Evolutionary conservation across 331 rosid genomes (phyloP).

Genomic region (Rosa hybrid): DNA sequence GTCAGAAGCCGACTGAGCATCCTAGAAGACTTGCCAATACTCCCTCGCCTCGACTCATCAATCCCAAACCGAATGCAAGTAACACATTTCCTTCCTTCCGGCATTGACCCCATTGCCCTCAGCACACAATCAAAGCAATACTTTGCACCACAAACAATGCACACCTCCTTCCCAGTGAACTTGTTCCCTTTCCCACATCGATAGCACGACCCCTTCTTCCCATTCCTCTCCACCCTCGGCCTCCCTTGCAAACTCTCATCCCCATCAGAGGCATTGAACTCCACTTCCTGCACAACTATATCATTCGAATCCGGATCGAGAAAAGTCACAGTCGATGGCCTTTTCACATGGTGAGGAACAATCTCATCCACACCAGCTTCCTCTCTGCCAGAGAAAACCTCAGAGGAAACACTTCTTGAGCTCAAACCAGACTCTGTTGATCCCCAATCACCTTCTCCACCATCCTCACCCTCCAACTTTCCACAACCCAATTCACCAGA

Average conservation of each 20-base stretch:
- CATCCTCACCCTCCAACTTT: conserved; percentile 19
- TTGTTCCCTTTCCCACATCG: conserved; percentile 67
- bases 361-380: conserved; percentile 31
- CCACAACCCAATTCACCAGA: conserved; percentile 24
- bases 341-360: conserved; percentile 48
- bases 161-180: conserved; percentile 66
- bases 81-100: conserved; percentile 89
- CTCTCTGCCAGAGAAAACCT: conserved; percentile 50
- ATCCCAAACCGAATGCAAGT: conserved; percentile 63
- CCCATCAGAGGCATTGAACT: conserved; percentile 26
- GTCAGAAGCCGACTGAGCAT: conserved; percentile 59
- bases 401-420: conserved; percentile 48
- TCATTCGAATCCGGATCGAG: conserved; percentile 44
- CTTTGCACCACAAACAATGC: conserved; percentile 84
- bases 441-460: conserved; percentile 22
- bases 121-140: conserved; percentile 68
- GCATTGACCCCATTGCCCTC: conserved; percentile 94
- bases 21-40: conserved; percentile 59
- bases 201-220: conserved; percentile 73
- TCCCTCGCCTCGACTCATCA: conserved; percentile 60
- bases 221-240: conserved; percentile 54
- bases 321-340: conserved; percentile 70
- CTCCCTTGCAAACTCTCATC: conserved; percentile 32
- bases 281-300: conserved; percentile 25
- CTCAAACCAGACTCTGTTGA: conserved; percentile 45